Conservation (phyloP, 2,329 filamentous ascomycete species). For the Cordyceps pruinosa region DNA sequence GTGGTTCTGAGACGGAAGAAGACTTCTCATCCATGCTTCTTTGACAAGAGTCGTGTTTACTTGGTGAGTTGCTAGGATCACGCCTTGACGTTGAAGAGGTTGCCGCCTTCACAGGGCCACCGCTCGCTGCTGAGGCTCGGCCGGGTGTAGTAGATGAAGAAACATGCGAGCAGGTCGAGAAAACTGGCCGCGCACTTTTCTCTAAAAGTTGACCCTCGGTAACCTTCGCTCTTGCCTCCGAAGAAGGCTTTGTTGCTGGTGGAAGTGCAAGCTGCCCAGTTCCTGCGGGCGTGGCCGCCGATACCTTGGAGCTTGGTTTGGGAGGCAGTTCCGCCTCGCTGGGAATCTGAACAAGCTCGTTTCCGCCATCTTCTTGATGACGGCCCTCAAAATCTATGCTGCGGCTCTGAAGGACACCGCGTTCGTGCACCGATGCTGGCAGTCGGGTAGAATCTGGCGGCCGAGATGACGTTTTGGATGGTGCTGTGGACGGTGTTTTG, state of each 20-base stretch:
- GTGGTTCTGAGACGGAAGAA: neutral
- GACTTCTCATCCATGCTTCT: neutral
- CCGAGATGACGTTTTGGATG: neutral
- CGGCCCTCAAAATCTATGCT: neutral
- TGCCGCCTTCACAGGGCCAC: conserved; percentile 14
- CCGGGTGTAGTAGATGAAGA: neutral
- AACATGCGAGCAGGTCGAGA: neutral
- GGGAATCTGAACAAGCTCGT: neutral
- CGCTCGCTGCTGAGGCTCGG: neutral
- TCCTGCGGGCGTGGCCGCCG: neutral
- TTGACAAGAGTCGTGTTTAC: neutral
- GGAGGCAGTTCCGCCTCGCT: neutral
- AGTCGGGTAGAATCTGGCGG: neutral
- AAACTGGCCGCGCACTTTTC: neutral
- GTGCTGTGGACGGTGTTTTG: too few species aligned
- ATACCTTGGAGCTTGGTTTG: neutral
- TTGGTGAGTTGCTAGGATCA: neutral
- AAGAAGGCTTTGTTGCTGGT: neutral
- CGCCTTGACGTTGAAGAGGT: conserved; percentile 15
- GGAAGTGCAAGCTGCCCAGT: neutral
- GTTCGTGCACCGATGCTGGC: neutral
- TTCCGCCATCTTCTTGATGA: neutral
- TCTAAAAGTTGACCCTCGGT: neutral
- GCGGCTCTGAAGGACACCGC: neutral
- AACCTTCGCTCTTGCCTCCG: neutral